These are phyloP conservation scores for Sporothrix protearum DNA, from an alignment of 2,329 filamentous ascomycete species.

Conservation along the genomic window DNA sequence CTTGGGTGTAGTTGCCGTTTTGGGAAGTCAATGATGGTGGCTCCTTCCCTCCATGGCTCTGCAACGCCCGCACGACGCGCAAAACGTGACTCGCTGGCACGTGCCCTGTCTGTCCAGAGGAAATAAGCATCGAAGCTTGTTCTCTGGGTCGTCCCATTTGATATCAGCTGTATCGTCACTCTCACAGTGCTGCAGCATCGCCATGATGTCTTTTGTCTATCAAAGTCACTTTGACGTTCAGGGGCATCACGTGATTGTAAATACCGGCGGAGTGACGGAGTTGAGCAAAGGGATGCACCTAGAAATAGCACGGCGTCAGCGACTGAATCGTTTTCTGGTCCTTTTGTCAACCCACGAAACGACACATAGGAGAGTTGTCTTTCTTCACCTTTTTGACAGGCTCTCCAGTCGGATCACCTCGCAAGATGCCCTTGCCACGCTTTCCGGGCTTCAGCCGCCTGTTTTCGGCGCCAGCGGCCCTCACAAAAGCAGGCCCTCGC, in stretches of 20 bases:
- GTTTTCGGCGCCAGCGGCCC: not conserved
- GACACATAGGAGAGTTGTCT: not conserved
- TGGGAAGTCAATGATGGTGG: constrained; percentile 12
- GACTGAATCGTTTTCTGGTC: not conserved
- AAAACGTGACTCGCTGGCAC: not conserved
- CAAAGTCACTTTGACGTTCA: not conserved
- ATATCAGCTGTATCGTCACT: not conserved
- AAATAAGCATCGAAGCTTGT: not conserved
- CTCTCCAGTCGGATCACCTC: too few relatives aligned
- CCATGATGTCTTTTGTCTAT: not conserved
- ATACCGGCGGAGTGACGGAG: not conserved
- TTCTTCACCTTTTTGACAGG: not conserved
- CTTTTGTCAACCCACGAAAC: not conserved
- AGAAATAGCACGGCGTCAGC: not conserved
- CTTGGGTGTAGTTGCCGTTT: constrained; percentile 12
- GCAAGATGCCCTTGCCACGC: not conserved
- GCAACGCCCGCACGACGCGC: not conserved
- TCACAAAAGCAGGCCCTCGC: not conserved
- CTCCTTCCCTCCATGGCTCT: not conserved
- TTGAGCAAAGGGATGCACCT: not conserved
- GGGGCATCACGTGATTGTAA: constrained; percentile 20
- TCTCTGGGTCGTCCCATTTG: not conserved
- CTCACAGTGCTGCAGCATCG: not conserved
- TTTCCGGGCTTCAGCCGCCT: not conserved
- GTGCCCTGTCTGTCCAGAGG: not conserved